Evolutionary conservation across 192 early-diverging fungal genomes (phyloP).

Genomic region (Backusella sp.): DNA sequence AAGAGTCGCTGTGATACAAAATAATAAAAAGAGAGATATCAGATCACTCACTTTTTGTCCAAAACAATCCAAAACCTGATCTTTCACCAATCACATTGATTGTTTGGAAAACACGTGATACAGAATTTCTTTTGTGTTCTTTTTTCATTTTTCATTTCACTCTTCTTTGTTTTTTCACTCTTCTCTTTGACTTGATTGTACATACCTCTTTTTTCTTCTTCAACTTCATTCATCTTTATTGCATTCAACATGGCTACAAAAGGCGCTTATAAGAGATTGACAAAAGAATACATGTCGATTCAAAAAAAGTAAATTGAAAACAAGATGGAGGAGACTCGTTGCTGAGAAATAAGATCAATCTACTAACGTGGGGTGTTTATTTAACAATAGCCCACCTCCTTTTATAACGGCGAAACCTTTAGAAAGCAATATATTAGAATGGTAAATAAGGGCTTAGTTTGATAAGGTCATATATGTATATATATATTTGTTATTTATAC

Average conservation of each 20-base stretch:
- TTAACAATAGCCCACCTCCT: slow-evolving; percentile 69
- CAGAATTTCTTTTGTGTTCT: neutral
- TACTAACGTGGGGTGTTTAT: neutral
- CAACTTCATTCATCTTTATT: neutral
- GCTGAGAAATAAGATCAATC: neutral
- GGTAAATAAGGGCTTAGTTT: slow-evolving; percentile 51
- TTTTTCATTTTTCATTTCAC: neutral
- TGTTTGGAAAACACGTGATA: neutral
- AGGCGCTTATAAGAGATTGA: slow-evolving; percentile 72
- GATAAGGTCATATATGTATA: no score
- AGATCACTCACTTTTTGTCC: neutral
- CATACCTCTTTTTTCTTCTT: neutral
- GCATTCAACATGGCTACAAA: slow-evolving; percentile 71
- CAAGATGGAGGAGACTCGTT: neutral
- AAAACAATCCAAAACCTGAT: neutral
- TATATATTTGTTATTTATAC: neutral
- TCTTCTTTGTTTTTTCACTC: neutral
- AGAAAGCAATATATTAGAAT: slow-evolving; percentile 95
- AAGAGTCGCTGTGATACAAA: neutral
- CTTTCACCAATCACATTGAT: neutral
- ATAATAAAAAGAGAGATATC: neutral
- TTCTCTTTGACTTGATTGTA: neutral
- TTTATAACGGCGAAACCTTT: slow-evolving; percentile 90
- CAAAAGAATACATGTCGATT: slow-evolving; percentile 77
- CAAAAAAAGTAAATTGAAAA: slow-evolving; percentile 48